phyloP scores from a whole-genome alignment of 371 early-diverging fungal genomes.

The Syncephalastrum monosporum region DNA sequence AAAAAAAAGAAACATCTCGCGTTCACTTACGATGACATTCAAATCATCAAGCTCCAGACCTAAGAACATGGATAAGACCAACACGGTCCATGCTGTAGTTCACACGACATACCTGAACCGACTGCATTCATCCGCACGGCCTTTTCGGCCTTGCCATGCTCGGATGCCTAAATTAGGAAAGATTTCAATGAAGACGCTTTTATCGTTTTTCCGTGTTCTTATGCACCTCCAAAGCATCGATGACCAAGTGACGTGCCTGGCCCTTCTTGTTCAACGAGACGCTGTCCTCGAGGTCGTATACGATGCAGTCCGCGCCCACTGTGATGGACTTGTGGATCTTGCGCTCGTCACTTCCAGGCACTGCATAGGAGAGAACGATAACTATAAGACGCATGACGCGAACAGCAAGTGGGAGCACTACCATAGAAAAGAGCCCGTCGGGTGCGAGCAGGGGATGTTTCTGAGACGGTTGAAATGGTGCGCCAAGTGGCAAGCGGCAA shows the following conservation, averaged over 20 bases:
- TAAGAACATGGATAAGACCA: constrained; percentile 6
- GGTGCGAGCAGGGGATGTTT: not conserved
- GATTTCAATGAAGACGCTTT: not conserved
- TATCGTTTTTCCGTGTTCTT: constrained; percentile 1
- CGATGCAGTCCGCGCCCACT: constrained; percentile 74
- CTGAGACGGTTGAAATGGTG: not conserved
- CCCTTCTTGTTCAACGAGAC: constrained; percentile 83
- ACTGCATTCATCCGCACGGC: constrained; percentile 88
- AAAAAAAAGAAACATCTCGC: no score
- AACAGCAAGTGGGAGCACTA: not conserved
- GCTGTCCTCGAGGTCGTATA: constrained; percentile 92
- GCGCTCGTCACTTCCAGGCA: constrained; percentile 89
- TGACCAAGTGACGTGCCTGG: constrained; percentile 72
- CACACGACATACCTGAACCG: constrained; percentile 63
- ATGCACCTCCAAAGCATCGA: constrained; percentile 69
- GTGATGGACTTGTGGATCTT: constrained; percentile 79
- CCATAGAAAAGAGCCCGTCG: not conserved
- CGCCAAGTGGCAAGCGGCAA: no score
- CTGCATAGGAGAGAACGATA: constrained; percentile 22
- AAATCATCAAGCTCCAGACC: constrained; percentile 82
- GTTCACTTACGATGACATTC: constrained; percentile 65
- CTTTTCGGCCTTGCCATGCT: constrained; percentile 70
- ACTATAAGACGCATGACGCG: not conserved
- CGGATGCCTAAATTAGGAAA: constrained; percentile 50
- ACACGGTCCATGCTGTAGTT: not conserved